These are phyloP conservation scores for Plasmodium vivax DNA, from an alignment of 169 alveolate genomes.

Conservation along the genomic window DNA sequence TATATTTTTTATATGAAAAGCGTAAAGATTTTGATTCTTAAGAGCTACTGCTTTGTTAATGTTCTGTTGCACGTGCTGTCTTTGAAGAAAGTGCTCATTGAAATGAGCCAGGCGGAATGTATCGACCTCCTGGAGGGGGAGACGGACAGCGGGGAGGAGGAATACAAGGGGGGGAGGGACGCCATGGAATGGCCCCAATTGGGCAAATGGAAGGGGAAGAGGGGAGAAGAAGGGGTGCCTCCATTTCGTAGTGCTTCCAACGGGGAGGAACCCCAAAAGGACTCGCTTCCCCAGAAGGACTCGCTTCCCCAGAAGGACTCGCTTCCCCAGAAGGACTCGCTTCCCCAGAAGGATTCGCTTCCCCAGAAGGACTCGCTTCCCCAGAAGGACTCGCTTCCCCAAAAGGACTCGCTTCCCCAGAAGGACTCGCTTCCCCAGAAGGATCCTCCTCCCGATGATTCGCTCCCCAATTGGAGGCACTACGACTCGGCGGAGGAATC, in stretches of 20 bases:
- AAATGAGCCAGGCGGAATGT: slow-evolving; percentile 18
- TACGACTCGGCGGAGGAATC: slow-evolving; percentile 7
- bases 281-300: neutral
- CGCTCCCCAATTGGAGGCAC: neutral
- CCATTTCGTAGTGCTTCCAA: neutral
- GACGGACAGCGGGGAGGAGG: neutral
- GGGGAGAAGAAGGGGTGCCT: neutral
- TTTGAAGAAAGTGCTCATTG: neutral
- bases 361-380: too few relatives aligned
- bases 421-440: neutral
- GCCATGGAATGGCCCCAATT: neutral
- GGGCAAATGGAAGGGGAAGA: neutral
- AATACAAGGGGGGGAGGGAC: neutral
- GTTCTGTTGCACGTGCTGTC: slow-evolving; percentile 21
- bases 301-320: neutral
- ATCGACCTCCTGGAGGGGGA: neutral
- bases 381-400: too few relatives aligned
- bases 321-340: too few relatives aligned
- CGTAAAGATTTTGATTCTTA: slow-evolving; percentile 20
- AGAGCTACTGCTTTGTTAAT: slow-evolving; percentile 48
- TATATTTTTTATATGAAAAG: slow-evolving; percentile 9
- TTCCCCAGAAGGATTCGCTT: neutral
- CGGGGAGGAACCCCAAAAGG: neutral
- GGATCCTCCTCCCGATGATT: too few relatives aligned
- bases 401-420: too few relatives aligned